These are phyloP conservation scores for Astraeus odoratus DNA, from an alignment of 768 basidiomycete genomes.

Conservation along the genomic window DNA sequence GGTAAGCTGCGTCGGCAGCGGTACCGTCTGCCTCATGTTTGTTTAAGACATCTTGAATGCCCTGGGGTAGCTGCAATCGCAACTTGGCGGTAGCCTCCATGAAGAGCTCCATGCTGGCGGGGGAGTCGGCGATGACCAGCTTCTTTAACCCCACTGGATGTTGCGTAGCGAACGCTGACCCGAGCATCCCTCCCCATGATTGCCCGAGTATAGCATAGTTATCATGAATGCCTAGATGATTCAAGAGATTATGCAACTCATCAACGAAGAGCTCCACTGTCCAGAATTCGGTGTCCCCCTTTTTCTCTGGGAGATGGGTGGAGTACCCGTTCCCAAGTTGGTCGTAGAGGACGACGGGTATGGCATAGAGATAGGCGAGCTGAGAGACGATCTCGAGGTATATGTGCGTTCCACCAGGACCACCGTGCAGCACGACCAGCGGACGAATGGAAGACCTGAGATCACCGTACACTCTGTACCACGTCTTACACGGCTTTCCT, in stretches of 20 bases:
- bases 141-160: constrained; percentile 41
- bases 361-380: constrained; percentile 28
- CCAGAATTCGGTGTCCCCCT: constrained; percentile 39
- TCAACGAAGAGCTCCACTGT: constrained; percentile 42
- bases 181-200: constrained; percentile 43
- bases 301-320: constrained; percentile 46
- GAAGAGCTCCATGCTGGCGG: constrained; percentile 41
- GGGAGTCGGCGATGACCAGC: constrained; percentile 40
- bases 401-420: constrained; percentile 41
- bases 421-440: constrained; percentile 48
- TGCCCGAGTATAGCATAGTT: constrained; percentile 38
- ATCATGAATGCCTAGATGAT: constrained; percentile 37
- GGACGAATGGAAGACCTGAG: constrained; percentile 32
- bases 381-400: constrained; percentile 36
- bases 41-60: constrained; percentile 31
- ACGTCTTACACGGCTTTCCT: constrained; percentile 35
- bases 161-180: constrained; percentile 23
- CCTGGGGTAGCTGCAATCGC: constrained; percentile 32
- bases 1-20: constrained; percentile 38
- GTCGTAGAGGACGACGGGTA: constrained; percentile 50
- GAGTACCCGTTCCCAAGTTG: constrained; percentile 51
- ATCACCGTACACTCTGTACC: constrained; percentile 46
- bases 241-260: constrained; percentile 42
- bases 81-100: constrained; percentile 26
- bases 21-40: constrained; percentile 42